Conservation (phyloP, 192 early-diverging fungal species). For the Coemansia sp. region DNA sequence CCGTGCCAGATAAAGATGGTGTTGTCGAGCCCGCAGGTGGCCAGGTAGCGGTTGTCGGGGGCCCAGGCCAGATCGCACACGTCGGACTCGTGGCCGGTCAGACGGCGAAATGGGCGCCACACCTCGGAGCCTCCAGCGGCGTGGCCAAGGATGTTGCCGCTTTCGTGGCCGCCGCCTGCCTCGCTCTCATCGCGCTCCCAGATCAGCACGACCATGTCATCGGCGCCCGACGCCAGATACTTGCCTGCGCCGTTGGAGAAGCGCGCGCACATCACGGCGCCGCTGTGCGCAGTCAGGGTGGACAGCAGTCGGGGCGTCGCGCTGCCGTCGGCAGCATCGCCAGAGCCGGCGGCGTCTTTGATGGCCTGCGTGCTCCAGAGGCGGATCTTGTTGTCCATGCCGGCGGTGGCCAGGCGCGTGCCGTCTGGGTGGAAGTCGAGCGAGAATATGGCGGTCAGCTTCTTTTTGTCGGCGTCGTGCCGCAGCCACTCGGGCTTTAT, state of each 20-base stretch:
- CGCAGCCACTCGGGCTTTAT: slow-evolving; percentile 65
- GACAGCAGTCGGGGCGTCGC: slow-evolving; percentile 63
- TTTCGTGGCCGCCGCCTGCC: background rate
- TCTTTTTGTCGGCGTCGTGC: slow-evolving; percentile 67
- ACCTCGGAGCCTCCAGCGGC: slow-evolving; percentile 44
- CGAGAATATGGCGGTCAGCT: slow-evolving; percentile 72
- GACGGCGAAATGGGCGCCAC: slow-evolving; percentile 69
- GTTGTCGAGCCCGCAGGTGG: slow-evolving; percentile 87
- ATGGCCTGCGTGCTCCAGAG: slow-evolving; percentile 82
- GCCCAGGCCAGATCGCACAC: slow-evolving; percentile 94
- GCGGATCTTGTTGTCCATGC: slow-evolving; percentile 82
- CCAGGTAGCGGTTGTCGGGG: slow-evolving; percentile 75
- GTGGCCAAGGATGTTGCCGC: slow-evolving; percentile 6
- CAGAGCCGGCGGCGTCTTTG: slow-evolving; percentile 29
- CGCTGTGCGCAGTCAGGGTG: slow-evolving; percentile 80
- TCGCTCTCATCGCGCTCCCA: slow-evolving; percentile 80
- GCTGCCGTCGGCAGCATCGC: slow-evolving; percentile 37
- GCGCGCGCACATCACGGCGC: slow-evolving; percentile 83
- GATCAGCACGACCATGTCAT: slow-evolving; percentile 89
- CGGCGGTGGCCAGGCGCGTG: slow-evolving; percentile 78
- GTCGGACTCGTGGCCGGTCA: slow-evolving; percentile 86
- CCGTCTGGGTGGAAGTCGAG: slow-evolving; percentile 83
- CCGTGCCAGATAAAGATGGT: slow-evolving; percentile 84
- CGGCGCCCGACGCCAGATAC: slow-evolving; percentile 85
- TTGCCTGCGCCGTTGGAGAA: slow-evolving; percentile 70